Evolutionary conservation across 2,329 filamentous ascomycete species (phyloP), one percentile per base, ranked within the genome.

Genomic region (Alternaria arbusti): DNA sequence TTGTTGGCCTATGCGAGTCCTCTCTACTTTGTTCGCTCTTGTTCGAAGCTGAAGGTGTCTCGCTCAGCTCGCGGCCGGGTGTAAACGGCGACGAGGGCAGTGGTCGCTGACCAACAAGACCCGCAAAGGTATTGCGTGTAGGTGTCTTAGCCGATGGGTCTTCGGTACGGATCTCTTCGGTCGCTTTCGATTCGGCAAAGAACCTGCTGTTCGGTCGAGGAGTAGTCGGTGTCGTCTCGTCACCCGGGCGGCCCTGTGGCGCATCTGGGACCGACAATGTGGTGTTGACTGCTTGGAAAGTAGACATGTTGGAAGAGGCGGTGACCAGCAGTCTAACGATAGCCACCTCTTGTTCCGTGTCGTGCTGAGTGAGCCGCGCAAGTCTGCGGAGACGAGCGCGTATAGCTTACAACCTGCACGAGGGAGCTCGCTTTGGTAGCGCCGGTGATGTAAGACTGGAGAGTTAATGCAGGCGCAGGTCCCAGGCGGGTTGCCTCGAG

Each of bases 261-360:
- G 72, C 74, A 20, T 84, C 80, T 17, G 79, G 79, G 47, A 80
- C 78, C 25, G 82, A 78, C 59, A 87, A 80, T 61, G 83, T 84
- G 65, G 84, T 85, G 78, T 89, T 90, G 75, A 89, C 87, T 66
- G 88, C 85, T 74, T 85, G 83, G 76, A 90, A 90, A 62, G 85
- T 82, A 69, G 87, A 83, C 86, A 89, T 88, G 66, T 26, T 67
- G 64, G 59, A 60, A 63, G 13, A 56, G 57, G 22, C 44, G 62
- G 54, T 40, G 54, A 47, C 32, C 25, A 49, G 45, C 28, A 57
- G 52, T 50, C n/a, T n/a, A 50, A 5, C 10, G 40, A 40, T 54
- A 44, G 59, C 36, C 61, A 36, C 55, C 46, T 61, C 51, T 58
- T 47, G 49, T 26, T 51, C 36, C 28, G 46, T 59, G 58, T 56